Base-by-base conservation (phyloP, 106 monocot species). In the Dendrobium chrysotoxum region DNA sequence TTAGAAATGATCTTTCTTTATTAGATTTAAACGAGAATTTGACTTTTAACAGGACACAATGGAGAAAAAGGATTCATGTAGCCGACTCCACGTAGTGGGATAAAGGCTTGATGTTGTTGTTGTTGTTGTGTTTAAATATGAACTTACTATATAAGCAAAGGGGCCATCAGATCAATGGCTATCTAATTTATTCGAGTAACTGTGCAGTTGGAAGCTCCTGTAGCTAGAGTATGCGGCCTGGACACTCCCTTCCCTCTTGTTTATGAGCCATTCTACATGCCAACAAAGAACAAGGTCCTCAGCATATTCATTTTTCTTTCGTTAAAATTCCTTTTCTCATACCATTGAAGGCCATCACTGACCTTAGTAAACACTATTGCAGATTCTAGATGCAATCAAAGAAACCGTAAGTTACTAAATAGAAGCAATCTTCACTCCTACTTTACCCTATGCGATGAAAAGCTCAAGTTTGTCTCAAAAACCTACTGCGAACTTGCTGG, bases 181-280 rank as follows among this genome's bases (percentile, higher is more conserved):
- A 50, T 50, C 50, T 50, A 13, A 50, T 50, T 50, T 15, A 50
- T 50, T 15, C 13, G 50, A 50, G 16, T 50, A 50, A 10, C 25
- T 47, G 4, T 76, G 39, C 82, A 98, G 95, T 75, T 98, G 67
- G 95, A 98, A 89, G 94, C 98, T 71, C 98, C 98, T n/a, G 83
- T 95, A 38, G 82, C 91, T 30, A 89, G 92, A 88, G 73, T 95
- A 46, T 98, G 98, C 35, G 98, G 94, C 9, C 85, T 95, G 13
- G 98, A 95, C 53, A 98, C 94, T 42, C 96, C 98, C 11, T 95
- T 98, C 50, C 98, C 95, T 44, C 95, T 98, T 80, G 98, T 95
- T 66, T 92, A 85, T 79, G 98, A 95, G 82, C 92, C 90, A 35
- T 98, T 98, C 77, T 98, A 92, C 42, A 84, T 98, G 92, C 92